Base-by-base conservation (phyloP, 495 filamentous ascomycete genomes). In the Podospora australis region DNA sequence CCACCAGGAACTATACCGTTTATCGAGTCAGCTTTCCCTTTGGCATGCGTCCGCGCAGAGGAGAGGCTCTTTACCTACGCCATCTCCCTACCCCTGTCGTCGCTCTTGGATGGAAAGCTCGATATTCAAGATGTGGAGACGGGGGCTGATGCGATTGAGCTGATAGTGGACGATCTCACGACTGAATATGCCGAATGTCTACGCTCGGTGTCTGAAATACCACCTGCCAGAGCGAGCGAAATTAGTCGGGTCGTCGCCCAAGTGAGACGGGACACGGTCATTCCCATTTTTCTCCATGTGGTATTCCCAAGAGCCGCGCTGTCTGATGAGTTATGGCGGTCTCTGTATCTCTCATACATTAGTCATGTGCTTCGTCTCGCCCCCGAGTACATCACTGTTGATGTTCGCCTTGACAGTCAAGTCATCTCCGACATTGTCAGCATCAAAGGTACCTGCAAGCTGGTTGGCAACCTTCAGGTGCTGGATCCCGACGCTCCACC, bases 131-230 rank as follows among this genome's bases (percentile, higher is more conserved):
- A 81, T 30, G 60, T 84, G 3, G 81, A 84, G 62, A 73, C 76
- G 26, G 83, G 82, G 0, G 78, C 77, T 11, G 84, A 88, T 70
- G 81, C 77, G 2, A 78, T 88, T 35, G 82, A 88, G 56, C 65
- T 88, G 4, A 74, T 79, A 22, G 66, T 84, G 19, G 80, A 84
- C 50, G 63, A 63, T 25, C 67, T 48, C 72, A 69, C 70, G 39
- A 59, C 25, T 49, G 63, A 29, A 60, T 67, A 28, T 57, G 69
- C 55, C 55, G 64, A 29, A 56, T 49, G 20, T 52, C 57, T 22
- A 58, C 74, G 50, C 66, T 69, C 54, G 68, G 70, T 56, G 61
- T 72, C 40, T 67, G 78, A 21, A 61, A 70, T 56, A 54, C 67
- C 39, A 57, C 76, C 56, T 57, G 72, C 48, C 59, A 35, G 70